Conservation (phyloP, 345 rosid genomes). For the Eucalyptus paniculata region DNA sequence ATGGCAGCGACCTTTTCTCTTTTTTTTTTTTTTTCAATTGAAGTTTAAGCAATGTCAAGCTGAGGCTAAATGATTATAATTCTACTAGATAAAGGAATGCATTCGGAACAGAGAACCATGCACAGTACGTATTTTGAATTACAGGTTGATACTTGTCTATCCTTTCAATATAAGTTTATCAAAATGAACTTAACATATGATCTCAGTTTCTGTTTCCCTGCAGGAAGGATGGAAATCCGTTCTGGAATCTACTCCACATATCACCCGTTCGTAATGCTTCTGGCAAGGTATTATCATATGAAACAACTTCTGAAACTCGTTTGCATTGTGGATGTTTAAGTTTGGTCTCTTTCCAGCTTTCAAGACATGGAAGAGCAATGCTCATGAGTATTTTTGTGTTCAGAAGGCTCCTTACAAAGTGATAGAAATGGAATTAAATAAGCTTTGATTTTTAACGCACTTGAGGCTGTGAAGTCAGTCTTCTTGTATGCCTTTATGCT, state of each 20-base stretch:
- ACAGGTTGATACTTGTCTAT: constrained; percentile 65
- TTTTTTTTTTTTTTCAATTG: not conserved
- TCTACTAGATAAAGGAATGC: constrained; percentile 52
- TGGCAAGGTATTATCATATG: constrained; percentile 63
- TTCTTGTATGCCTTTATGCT: not conserved
- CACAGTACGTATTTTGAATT: constrained; percentile 87
- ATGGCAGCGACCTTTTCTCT: not conserved
- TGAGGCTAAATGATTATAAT: not conserved
- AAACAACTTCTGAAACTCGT: not conserved
- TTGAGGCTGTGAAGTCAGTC: not conserved
- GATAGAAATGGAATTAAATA: not conserved
- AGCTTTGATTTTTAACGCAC: not conserved
- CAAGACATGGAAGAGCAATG: not conserved
- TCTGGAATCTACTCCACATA: constrained; percentile 90
- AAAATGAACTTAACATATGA: not conserved
- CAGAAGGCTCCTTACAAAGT: not conserved
- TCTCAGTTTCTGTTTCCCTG: not conserved
- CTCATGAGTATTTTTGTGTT: not conserved
- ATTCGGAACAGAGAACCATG: constrained; percentile 56
- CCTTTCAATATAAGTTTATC: not conserved
- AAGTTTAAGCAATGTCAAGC: not conserved
- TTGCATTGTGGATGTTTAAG: not conserved
- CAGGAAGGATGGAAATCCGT: constrained; percentile 77
- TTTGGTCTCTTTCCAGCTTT: not conserved
- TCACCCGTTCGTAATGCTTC: constrained; percentile 91